Evolutionary conservation across 2,329 filamentous ascomycete species (phyloP), one percentile per base, ranked within the genome.

Genomic region (Lachnellula occidentalis): DNA sequence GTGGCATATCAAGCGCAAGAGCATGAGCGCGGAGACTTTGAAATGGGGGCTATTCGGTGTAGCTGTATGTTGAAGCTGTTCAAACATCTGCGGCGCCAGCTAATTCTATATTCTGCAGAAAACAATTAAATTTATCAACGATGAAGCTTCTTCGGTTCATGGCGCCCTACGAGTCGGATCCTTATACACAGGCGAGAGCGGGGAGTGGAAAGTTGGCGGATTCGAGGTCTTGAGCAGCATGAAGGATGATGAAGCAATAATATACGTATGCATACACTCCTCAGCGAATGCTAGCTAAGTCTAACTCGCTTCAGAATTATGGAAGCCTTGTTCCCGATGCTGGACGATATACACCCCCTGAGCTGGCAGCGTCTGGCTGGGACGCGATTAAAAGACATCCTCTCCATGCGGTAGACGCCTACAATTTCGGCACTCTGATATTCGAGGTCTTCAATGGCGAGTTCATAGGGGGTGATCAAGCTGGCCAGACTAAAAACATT

Each of bases 161-260:
- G 94, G 92, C 48, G 90, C 83, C 65, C 76, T 99, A 50, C 85
- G 89, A 58, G 87, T 89, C 19, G 88, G 88, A 0, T 96, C 92
- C 0, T 79, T 99, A 60, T 99, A 92, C 71, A 94, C 90, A 4
- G 91, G 90, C 57, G 92, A 97, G 69, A 96, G 94, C 67, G 94
- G 94, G 55, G 94, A 99, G 73, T 99, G 94, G 94, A 97, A 95
- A 68, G 76, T 99, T 2, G 92, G 88, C 19, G 94, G 94, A 0
- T 95, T 99, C 63, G 94, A 99, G 62, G 81, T 96, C 5, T 72
- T 97, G 56, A 97, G 92, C 73, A 96, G 88, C 37, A 86, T 97
- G 74, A 97, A 96, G 66, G 94, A 97, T 54, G 92, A 97, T 58
- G 90, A 97, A 64, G 90, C 92, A 9, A 78, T 95, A 47, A 92